These are phyloP conservation scores for Cryomyces antarcticus DNA, from an alignment of 495 filamentous ascomycete species.

Conservation along the genomic window DNA sequence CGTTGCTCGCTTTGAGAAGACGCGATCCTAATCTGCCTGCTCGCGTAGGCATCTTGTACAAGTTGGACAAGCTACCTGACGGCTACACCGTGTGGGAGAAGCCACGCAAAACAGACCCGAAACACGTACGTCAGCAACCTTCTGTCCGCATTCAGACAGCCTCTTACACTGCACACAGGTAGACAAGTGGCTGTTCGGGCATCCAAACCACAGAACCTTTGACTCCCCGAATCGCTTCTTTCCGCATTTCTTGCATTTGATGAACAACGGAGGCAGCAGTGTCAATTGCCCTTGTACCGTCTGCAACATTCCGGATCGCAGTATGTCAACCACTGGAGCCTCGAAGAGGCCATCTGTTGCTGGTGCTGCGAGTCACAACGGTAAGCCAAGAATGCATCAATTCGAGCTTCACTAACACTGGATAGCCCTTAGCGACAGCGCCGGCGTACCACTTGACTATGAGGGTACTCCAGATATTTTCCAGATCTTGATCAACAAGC, in stretches of 20 bases:
- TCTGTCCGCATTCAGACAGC: not conserved
- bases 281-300: constrained; percentile 21
- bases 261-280: constrained; percentile 23
- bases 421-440: no score
- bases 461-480: constrained; percentile 34
- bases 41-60: constrained; percentile 20
- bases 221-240: constrained; percentile 32
- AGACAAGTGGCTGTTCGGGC: constrained; percentile 34
- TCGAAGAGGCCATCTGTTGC: not conserved
- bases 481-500: constrained; percentile 24
- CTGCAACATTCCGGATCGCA: constrained; percentile 8
- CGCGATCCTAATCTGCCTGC: not conserved
- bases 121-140: constrained; percentile 15
- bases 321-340: not conserved
- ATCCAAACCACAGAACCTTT: constrained; percentile 29
- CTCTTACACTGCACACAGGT: constrained; percentile 12
- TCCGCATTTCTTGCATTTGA: constrained; percentile 35
- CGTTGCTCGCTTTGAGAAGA: not conserved
- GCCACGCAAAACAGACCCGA: constrained; percentile 19
- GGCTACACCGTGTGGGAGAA: constrained; percentile 31
- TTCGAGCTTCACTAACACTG: not conserved
- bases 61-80: constrained; percentile 31
- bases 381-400: not conserved
- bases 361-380: not conserved
- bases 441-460: constrained; percentile 11